Percentiles rank a stretch among this genome's conserved stretches.
Evolutionary conservation across 306 rosid species (phyloP).

Genomic region (Inga oerstediana): DNA sequence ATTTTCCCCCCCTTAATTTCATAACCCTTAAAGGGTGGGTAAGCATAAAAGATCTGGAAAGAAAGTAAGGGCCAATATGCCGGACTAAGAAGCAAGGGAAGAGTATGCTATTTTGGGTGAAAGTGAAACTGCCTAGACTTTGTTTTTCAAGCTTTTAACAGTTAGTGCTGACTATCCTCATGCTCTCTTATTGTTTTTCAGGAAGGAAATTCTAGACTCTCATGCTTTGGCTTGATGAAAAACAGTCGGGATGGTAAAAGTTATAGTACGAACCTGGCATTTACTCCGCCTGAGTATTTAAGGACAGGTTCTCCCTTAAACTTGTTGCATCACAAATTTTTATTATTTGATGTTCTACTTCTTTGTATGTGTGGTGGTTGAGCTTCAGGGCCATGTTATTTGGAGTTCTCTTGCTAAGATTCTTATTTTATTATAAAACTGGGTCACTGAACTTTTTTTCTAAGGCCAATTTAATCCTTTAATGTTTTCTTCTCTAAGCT

Average conservation of each 20-base stretch:
- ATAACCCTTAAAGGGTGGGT: background rate
- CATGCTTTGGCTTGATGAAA: constrained; percentile 98
- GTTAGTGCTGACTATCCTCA: constrained; percentile 11
- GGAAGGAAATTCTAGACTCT: constrained; percentile 94
- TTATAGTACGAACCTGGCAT: constrained; percentile 94
- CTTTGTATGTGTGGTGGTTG: constrained; percentile 18
- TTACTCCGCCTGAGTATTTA: constrained; percentile 93
- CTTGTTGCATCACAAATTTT: constrained; percentile 7
- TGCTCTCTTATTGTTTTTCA: constrained; percentile 35
- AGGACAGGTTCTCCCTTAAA: constrained; percentile 63
- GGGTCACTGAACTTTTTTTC: background rate
- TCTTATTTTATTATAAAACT: background rate
- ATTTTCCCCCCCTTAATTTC: background rate
- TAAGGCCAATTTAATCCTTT: background rate
- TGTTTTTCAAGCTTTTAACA: background rate
- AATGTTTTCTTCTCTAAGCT: background rate
- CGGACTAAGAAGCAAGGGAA: background rate
- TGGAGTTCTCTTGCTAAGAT: background rate
- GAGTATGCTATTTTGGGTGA: background rate
- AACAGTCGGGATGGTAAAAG: constrained; percentile 97
- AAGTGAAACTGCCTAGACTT: background rate
- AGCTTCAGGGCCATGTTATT: background rate
- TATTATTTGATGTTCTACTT: constrained; percentile 13
- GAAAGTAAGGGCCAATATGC: background rate
- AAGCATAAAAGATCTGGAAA: background rate